These are phyloP conservation scores for Magnaporthiopsis rhizophila DNA, from an alignment of 2,329 filamentous ascomycete genomes.

Conservation along the genomic window DNA sequence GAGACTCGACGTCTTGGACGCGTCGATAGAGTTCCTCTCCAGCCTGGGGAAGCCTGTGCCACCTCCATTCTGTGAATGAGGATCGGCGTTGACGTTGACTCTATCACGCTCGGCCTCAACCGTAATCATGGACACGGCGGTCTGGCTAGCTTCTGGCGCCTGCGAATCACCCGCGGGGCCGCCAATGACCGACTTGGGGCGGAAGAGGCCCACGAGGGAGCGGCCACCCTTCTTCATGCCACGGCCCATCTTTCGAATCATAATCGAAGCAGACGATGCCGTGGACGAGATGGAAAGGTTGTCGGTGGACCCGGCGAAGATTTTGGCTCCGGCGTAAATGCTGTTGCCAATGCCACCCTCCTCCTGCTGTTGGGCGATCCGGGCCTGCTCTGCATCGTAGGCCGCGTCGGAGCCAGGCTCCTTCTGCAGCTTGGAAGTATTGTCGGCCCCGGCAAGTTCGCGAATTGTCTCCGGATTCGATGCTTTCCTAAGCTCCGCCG, in stretches of 20 bases:
- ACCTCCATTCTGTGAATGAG: slow-evolving; percentile 58
- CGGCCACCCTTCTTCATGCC: slow-evolving; percentile 93
- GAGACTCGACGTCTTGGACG: slow-evolving; percentile 37
- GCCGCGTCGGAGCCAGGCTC: slow-evolving; percentile 55
- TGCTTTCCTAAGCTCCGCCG: slow-evolving; percentile 76
- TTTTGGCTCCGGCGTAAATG: slow-evolving; percentile 81
- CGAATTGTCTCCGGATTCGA: slow-evolving; percentile 35
- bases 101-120: slow-evolving; percentile 86
- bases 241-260: slow-evolving; percentile 97
- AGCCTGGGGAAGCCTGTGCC: slow-evolving; percentile 78
- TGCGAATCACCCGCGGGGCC: slow-evolving; percentile 63
- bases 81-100: slow-evolving; percentile 68
- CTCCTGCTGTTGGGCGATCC: slow-evolving; percentile 89
- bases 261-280: slow-evolving; percentile 81
- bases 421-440: slow-evolving; percentile 52
- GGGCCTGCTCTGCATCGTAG: slow-evolving; percentile 79
- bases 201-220: slow-evolving; percentile 87
- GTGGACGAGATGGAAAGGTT: slow-evolving; percentile 89
- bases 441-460: not conserved
- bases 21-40: slow-evolving; percentile 74
- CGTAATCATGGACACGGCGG: slow-evolving; percentile 91
- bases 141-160: slow-evolving; percentile 57
- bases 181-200: slow-evolving; percentile 85
- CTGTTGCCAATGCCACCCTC: slow-evolving; percentile 83
- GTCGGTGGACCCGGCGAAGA: slow-evolving; percentile 87